phyloP scores from a whole-genome alignment of 805 yeast species.

The Candida nonsorbophila region DNA sequence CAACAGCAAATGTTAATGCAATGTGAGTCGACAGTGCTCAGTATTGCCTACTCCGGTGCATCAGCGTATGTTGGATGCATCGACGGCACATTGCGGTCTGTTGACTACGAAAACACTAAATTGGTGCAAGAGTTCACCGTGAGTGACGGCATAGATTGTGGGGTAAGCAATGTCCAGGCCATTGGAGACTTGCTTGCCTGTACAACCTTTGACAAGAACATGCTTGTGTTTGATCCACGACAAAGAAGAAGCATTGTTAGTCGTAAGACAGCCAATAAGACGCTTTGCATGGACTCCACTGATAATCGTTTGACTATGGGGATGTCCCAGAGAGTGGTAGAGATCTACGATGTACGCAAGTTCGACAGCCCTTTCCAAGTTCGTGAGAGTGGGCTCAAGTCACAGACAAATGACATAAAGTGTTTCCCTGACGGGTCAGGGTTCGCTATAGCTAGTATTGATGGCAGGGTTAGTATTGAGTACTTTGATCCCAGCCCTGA shows the following conservation, averaged over 20 bases:
- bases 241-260: constrained; percentile 6
- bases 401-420: constrained; percentile 55
- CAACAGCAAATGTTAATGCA: no score
- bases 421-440: constrained; percentile 52
- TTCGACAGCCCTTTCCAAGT: constrained; percentile 39
- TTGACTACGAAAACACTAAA: constrained; percentile 44
- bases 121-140: constrained; percentile 7
- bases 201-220: constrained; percentile 58
- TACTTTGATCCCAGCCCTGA: constrained; percentile 48
- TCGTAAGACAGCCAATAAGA: constrained; percentile 39
- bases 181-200: constrained; percentile 33
- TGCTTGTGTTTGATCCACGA: constrained; percentile 44
- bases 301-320: constrained; percentile 45
- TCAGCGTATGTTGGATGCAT: constrained; percentile 44
- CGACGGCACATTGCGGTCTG: constrained; percentile 48
- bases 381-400: constrained; percentile 61
- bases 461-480: constrained; percentile 77
- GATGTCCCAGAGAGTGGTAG: constrained; percentile 46
- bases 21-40: no score
- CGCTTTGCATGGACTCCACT: constrained; percentile 56
- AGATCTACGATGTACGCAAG: constrained; percentile 53
- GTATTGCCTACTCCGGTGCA: no score
- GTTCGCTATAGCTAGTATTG: constrained; percentile 68
- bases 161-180: constrained; percentile 32
- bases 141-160: constrained; percentile 9